Evolutionary conservation across 345 rosid species (phyloP), one percentile per base, ranked within the genome.

Genomic region (Hibiscus mutabilis): DNA sequence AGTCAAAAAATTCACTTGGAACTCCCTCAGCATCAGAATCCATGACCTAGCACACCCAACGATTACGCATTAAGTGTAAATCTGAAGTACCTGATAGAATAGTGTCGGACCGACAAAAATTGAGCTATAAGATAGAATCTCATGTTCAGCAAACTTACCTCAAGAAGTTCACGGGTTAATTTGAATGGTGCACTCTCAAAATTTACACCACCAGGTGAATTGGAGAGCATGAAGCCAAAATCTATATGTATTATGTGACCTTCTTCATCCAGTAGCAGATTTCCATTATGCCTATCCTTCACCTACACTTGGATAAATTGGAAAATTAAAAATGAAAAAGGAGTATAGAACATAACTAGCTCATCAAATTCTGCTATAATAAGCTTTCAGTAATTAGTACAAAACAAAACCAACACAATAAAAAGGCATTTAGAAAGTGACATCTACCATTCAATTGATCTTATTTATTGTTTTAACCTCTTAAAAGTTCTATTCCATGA

Each of bases 151-250:
- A 70, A 8, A 61, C 71, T 27, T 62, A 89, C 98, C 97, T 96
- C 99, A 77, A 96, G 98, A 84, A 95, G 98, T 81, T 95, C 99
- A 25, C 99, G 94, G 57, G 98, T 95, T 84, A 95, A 82, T 85
- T 95, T 95, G 86, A 95, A 92, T 10, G 99, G 99, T 37, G 99
- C 99, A 79, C 98, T 96, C 86, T 96, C 98, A 79, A 96, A 96
- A 80, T 96, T 96, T 73, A 96, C 99, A 80, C 98, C 96, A 40
- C 99, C 98, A 73, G 99, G 99, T 66, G 99, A 92, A 82, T 96
- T 96, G 18, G 99, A 92, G 70, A 96, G 98, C 97, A 96, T 92
- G 78, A 96, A 96, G 46, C 98, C 99, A 73, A 96, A 96, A 87
- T 96, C 98, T 73, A 96, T 96, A 77, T 96, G 99, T 81, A 96